Conservation (phyloP, 2,329 filamentous ascomycete genomes). For the Xenoacremonium recifei region DNA sequence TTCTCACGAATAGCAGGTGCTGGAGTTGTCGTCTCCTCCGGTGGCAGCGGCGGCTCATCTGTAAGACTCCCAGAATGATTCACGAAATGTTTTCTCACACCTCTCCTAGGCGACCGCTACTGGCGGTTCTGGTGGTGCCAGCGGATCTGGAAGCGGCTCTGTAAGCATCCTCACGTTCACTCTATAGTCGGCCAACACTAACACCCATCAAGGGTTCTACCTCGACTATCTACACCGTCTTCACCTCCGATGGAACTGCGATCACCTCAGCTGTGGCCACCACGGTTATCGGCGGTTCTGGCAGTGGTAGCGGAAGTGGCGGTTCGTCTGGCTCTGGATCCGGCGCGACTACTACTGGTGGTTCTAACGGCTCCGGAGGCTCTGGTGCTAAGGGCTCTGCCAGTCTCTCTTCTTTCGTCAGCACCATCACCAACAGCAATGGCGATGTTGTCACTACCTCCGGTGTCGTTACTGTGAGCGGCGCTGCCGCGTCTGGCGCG, state of each 20-base stretch:
- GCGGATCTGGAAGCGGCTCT: too few species aligned
- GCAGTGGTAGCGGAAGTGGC: slow-evolving; percentile 16
- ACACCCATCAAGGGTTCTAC: slow-evolving; percentile 12
- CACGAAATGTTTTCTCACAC: background rate
- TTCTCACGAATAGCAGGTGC: slow-evolving; percentile 25
- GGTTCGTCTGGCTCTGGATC: slow-evolving; percentile 8
- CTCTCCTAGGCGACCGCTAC: slow-evolving; percentile 11
- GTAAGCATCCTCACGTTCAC: too few species aligned
- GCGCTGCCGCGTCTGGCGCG: slow-evolving; percentile 20
- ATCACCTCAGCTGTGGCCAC: slow-evolving; percentile 36
- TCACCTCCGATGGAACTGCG: slow-evolving; percentile 33
- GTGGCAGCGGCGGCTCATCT: slow-evolving; percentile 9
- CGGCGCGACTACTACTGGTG: slow-evolving; percentile 4
- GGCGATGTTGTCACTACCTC: slow-evolving; percentile 19
- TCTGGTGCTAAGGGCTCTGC: background rate
- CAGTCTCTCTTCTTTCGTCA: slow-evolving; percentile 9
- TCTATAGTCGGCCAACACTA: too few species aligned
- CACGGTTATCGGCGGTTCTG: slow-evolving; percentile 28
- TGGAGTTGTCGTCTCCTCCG: slow-evolving; percentile 35
- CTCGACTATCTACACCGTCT: slow-evolving; percentile 37
- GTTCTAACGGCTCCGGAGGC: too few species aligned
- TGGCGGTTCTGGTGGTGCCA: slow-evolving; percentile 14
- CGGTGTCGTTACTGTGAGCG: slow-evolving; percentile 13
- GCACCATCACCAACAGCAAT: slow-evolving; percentile 26
- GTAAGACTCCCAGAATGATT: background rate